A percentile compares a stretch with the other conserved stretches of the same genome.
Conservation (phyloP, 1,284 basidiomycete species). For the Hortiboletus rubellus region DNA sequence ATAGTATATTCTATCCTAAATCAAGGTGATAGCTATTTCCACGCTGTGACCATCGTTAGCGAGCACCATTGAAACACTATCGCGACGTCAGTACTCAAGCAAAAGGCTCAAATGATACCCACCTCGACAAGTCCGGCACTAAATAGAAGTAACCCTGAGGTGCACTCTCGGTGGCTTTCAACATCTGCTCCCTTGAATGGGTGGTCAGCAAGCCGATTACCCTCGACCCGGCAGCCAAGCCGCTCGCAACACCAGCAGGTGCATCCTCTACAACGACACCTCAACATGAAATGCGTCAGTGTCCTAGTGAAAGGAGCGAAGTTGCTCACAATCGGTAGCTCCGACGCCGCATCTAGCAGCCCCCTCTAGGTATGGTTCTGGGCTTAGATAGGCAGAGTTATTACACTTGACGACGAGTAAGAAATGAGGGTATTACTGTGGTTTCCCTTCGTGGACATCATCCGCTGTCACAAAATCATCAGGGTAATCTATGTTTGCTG, state of each 20-base stretch:
- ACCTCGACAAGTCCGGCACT: slow-evolving; percentile 65
- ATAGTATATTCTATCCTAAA: slow-evolving; percentile 3
- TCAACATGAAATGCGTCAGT: slow-evolving; percentile 29
- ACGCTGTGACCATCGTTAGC: slow-evolving; percentile 11
- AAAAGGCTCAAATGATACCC: slow-evolving; percentile 10
- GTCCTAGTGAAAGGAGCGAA: background rate
- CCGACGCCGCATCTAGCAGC: slow-evolving; percentile 62
- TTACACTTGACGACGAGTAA: slow-evolving; percentile 12
- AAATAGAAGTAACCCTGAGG: slow-evolving; percentile 42
- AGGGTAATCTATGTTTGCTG: slow-evolving; percentile 55
- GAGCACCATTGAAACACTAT: slow-evolving; percentile 31
- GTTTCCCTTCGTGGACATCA: slow-evolving; percentile 80
- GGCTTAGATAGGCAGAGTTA: slow-evolving; percentile 47
- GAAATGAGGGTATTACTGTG: slow-evolving; percentile 48
- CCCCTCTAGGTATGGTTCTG: slow-evolving; percentile 83
- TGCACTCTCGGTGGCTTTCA: slow-evolving; percentile 50
- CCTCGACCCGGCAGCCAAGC: slow-evolving; percentile 74
- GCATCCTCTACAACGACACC: slow-evolving; percentile 88
- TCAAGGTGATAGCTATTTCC: slow-evolving; percentile 20
- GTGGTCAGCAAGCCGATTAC: slow-evolving; percentile 81
- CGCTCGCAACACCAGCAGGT: slow-evolving; percentile 74
- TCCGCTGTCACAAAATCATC: slow-evolving; percentile 77
- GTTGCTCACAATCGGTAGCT: slow-evolving; percentile 54
- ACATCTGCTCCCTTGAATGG: slow-evolving; percentile 66
- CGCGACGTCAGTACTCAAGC: slow-evolving; percentile 1